Percentiles rank a stretch among this genome's conserved stretches.
Conservation (phyloP, 2,329 filamentous ascomycete species). For the Cadophora luteo-olivacea region DNA sequence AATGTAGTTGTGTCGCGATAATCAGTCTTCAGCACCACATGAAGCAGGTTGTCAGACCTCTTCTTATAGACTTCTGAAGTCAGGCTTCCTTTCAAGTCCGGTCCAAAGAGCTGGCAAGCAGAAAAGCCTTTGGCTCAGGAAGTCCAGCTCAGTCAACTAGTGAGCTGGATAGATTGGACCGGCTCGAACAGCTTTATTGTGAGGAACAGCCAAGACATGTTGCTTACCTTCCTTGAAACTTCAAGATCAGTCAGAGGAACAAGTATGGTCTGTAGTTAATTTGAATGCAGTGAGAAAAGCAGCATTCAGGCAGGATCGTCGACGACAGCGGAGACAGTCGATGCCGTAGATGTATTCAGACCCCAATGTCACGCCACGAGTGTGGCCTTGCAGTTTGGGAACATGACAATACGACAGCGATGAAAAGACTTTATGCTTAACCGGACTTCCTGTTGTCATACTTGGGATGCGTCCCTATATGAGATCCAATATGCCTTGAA, state of each 20-base stretch:
- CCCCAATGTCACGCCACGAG: background rate
- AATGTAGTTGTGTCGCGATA: background rate
- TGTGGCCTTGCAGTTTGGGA: background rate
- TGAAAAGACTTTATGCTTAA: background rate
- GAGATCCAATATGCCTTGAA: background rate
- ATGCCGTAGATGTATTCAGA: background rate
- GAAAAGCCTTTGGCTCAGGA: background rate
- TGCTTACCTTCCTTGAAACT: background rate
- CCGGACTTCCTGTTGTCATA: background rate
- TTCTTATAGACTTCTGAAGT: background rate
- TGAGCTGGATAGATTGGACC: no score
- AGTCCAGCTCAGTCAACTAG: no score
- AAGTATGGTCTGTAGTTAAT: background rate
- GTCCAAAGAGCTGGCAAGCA: background rate
- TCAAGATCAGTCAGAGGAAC: background rate
- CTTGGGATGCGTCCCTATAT: background rate
- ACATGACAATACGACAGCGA: background rate
- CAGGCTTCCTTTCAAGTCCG: background rate
- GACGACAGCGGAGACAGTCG: background rate
- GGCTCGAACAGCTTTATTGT: background rate
- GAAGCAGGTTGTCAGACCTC: no score
- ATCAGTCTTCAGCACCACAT: background rate
- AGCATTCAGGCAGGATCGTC: background rate
- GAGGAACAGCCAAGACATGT: background rate
- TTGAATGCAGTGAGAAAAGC: background rate